phyloP scores from a whole-genome alignment of 805 yeast species.

The Wickerhamomyces xylosicus region DNA sequence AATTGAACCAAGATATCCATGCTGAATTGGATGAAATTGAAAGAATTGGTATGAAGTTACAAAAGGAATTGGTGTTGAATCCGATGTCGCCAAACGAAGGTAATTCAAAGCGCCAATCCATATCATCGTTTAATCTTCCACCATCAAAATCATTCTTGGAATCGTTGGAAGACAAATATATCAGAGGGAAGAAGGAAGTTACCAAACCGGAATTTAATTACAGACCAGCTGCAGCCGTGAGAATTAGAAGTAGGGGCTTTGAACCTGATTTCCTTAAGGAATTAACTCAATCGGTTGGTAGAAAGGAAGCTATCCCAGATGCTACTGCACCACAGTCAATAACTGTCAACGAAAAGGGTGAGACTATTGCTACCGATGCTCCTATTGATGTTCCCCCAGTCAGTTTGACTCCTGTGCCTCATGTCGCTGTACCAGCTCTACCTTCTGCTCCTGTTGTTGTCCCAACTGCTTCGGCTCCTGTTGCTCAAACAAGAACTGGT shows the following conservation, averaged over 20 bases:
- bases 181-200: conserved; percentile 30
- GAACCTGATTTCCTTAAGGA: conserved; percentile 44
- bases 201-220: conserved; percentile 11
- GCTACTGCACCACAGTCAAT: neutral
- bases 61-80: conserved; percentile 7
- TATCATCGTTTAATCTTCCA: conserved; percentile 1
- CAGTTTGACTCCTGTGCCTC: conserved; percentile 17
- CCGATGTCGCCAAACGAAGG: neutral
- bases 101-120: neutral
- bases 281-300: conserved; percentile 38
- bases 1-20: conserved; percentile 28
- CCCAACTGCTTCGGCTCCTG: conserved; percentile 15
- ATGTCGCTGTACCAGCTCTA: conserved; percentile 19
- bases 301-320: conserved; percentile 18
- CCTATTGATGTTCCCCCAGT: conserved; percentile 6
- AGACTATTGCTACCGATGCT: neutral
- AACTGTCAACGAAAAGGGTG: neutral
- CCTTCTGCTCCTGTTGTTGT: conserved; percentile 20
- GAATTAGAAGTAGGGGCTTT: conserved; percentile 24
- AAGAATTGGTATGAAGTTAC: conserved; percentile 14
- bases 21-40: conserved; percentile 24
- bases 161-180: conserved; percentile 32
- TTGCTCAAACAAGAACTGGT: conserved; percentile 8
- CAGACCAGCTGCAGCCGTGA: conserved; percentile 16
- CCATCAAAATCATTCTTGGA: conserved; percentile 18